Evolutionary conservation across 2,329 filamentous ascomycete species (phyloP), one percentile per base, ranked within the genome.

Genomic region (Cercospora sojina): DNA sequence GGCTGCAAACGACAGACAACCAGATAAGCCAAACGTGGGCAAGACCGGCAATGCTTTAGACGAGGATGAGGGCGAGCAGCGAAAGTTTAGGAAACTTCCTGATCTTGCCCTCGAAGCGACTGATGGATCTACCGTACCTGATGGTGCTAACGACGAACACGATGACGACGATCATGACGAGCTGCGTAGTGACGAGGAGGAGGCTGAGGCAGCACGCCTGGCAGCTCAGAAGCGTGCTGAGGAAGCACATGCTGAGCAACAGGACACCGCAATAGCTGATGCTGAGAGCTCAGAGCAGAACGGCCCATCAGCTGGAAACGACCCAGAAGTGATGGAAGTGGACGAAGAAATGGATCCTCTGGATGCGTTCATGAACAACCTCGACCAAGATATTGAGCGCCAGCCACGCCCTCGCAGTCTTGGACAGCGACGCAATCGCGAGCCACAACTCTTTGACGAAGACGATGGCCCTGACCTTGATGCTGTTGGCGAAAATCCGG

Each of bases 361-460:
- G 41, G 95, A 99, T 80, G 94, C 93, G n/a, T 99, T 96, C 81
- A 99, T 99, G 95, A 90, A 88, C 61, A 87, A 86, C 67, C 83
- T 90, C 59, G 81, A 81, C 3, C 84, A 87, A 64, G 78, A 85
- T 16, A 78, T 78, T 53, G 79, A 81, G 9, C 74, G 77, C n/a
- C 66, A 59, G 23, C 62, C 68, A n/a, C 68, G 68, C 31, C 61
- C 69, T 23, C 78, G 62, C 69, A 80, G 79, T 41, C 81, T 68
- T 27, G 77, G 59, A 68, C 82, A 80, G 57, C 84, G 84, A 68
- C 86, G 86, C 72, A 77, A 83, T 53, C 87, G 89, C 64, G 88
- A 91, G 73, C 91, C 92, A 1, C 89, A 96, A 77, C 88, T 93
- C 7, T 91, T 97, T 73, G 97, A 97, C 77, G 92, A 90, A 67